A percentile compares a stretch with the other conserved stretches of the same genome.
These are phyloP conservation scores for Rhodotorula babjevae DNA, from an alignment of 768 basidiomycete species.

Conservation along the genomic window DNA sequence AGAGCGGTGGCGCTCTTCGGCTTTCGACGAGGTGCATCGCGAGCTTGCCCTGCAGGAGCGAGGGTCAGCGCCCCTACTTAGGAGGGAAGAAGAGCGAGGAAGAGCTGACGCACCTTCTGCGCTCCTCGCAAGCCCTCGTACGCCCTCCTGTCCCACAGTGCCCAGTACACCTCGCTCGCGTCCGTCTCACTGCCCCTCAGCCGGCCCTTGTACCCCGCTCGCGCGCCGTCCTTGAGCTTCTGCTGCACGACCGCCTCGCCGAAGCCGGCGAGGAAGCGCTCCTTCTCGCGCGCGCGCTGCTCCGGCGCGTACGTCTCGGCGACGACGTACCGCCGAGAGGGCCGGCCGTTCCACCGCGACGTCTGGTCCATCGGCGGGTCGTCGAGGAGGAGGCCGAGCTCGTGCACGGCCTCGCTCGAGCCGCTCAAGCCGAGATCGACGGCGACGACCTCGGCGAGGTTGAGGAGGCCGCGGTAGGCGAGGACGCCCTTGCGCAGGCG, in stretches of 20 bases:
- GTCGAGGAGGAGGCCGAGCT: conserved; percentile 80
- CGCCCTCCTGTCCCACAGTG: conserved; percentile 12
- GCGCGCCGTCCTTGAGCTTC: conserved; percentile 15
- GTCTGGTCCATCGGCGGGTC: conserved; percentile 72
- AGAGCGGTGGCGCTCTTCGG: background rate
- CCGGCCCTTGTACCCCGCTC: background rate
- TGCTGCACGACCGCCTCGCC: conserved; percentile 7
- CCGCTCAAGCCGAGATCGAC: conserved; percentile 58
- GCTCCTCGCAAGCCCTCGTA: conserved; percentile 1
- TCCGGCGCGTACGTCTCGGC: conserved; percentile 43
- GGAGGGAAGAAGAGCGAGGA: too few relatives aligned
- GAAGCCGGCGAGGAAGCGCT: conserved; percentile 15
- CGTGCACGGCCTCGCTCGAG: conserved; percentile 48
- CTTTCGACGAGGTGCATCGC: conserved; percentile 16
- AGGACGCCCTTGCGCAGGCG: conserved; percentile 66
- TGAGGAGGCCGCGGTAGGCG: conserved; percentile 81
- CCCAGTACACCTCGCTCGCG: conserved; percentile 16
- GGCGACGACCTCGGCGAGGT: conserved; percentile 74
- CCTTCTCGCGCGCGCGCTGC: conserved; percentile 28
- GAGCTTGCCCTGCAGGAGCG: conserved; percentile 12
- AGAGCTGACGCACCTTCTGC: conserved; percentile 8
- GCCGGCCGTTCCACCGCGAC: conserved; percentile 81
- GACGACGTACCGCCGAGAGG: conserved; percentile 71
- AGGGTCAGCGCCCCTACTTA: background rate
- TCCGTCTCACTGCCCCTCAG: conserved; percentile 3